phyloP scores from a whole-genome alignment of 139 green algal species.

The Tetraselmis chui region DNA sequence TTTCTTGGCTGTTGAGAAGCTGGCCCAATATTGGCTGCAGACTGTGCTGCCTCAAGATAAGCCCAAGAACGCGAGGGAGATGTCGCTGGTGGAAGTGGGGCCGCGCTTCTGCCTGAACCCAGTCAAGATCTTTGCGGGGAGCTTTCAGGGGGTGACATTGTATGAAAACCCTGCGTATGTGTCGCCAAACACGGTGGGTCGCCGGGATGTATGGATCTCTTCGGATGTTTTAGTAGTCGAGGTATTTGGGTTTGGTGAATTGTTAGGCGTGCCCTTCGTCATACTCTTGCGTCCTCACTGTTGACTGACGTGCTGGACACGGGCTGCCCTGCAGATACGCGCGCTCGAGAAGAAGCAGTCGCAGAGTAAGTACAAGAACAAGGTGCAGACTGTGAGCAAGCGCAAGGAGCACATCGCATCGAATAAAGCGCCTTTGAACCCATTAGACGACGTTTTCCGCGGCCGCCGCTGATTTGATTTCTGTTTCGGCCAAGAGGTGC shows the following conservation, averaged over 20 bases:
- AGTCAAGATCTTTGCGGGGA: slow-evolving; percentile 87
- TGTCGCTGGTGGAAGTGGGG: slow-evolving; percentile 76
- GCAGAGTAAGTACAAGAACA: slow-evolving; percentile 69
- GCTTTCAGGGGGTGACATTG: slow-evolving; percentile 78
- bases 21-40: slow-evolving; percentile 25
- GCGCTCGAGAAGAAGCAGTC: slow-evolving; percentile 63
- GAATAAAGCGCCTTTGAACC: slow-evolving; percentile 40
- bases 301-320: too few species aligned
- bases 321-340: slow-evolving; percentile 36
- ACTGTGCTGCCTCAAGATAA: slow-evolving; percentile 65
- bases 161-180: slow-evolving; percentile 91
- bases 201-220: background rate
- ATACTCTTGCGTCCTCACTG: too few species aligned
- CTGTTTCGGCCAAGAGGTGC: too few species aligned
- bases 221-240: background rate
- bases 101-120: slow-evolving; percentile 84
- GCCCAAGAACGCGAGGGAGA: slow-evolving; percentile 48
- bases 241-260: background rate
- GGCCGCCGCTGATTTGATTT: background rate
- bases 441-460: slow-evolving; percentile 59
- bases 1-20: background rate
- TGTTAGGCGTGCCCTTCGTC: background rate
- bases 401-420: slow-evolving; percentile 53
- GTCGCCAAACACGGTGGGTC: slow-evolving; percentile 76
- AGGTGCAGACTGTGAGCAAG: slow-evolving; percentile 55